These are phyloP conservation scores for Lagenidium giganteum DNA, from an alignment of 352 stramenopile species.

Conservation along the genomic window DNA sequence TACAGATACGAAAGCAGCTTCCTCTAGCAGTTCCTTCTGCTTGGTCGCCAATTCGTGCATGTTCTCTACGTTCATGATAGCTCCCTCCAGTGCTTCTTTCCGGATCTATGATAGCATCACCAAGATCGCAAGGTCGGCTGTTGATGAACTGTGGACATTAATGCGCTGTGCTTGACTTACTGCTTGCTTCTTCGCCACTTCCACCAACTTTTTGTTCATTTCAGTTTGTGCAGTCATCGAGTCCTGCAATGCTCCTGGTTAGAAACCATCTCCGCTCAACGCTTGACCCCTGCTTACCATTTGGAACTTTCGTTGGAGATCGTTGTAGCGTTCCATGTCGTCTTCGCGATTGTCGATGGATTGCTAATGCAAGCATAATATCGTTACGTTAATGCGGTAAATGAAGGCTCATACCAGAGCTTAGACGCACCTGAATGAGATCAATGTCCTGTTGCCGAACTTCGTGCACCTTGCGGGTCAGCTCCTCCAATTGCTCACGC, in stretches of 20 bases:
- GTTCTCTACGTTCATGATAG: conserved; percentile 52
- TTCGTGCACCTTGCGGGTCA: conserved; percentile 52
- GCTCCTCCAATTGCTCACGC: conserved; percentile 38
- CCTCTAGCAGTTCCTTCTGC: conserved; percentile 68
- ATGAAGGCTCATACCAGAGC: too few relatives aligned
- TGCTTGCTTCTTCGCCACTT: conserved; percentile 57
- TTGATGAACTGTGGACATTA: too few relatives aligned
- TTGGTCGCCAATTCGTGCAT: conserved; percentile 66
- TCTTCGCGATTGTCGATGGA: too few relatives aligned
- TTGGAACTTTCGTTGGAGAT: too few relatives aligned
- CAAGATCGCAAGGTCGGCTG: background rate
- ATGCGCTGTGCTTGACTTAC: conserved; percentile 20
- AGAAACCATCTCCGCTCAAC: background rate
- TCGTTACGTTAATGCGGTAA: too few relatives aligned
- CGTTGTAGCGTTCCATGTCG: too few relatives aligned
- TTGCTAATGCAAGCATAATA: too few relatives aligned
- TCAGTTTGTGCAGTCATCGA: conserved; percentile 47
- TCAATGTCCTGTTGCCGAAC: conserved; percentile 55
- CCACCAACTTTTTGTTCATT: conserved; percentile 59
- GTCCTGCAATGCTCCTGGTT: conserved; percentile 27
- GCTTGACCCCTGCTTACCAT: too few relatives aligned
- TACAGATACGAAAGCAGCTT: conserved; percentile 76
- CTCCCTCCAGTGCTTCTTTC: conserved; percentile 65
- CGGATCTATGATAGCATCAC: conserved; percentile 28
- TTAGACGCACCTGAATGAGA: conserved; percentile 26